phyloP scores from a whole-genome alignment of 2,329 filamentous ascomycete species.

The Cladophialophora carrionii region DNA sequence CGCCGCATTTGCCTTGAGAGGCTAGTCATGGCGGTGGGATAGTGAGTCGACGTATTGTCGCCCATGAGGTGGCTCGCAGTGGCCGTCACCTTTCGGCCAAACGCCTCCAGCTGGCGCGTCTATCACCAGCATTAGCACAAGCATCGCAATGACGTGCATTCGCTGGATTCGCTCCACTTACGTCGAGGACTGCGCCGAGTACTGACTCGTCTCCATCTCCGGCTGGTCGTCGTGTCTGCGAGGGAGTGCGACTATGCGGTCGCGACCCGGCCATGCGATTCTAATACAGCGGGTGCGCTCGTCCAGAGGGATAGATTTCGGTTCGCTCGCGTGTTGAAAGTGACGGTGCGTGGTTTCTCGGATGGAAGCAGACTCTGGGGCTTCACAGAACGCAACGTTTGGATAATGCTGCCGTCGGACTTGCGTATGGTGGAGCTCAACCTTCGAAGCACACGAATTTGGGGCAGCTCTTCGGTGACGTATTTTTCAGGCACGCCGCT shows the following conservation, averaged over 20 bases:
- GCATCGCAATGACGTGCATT: not conserved
- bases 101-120: conserved; percentile 87
- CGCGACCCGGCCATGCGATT: conserved; percentile 47
- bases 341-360: not conserved
- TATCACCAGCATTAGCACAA: conserved; percentile 46
- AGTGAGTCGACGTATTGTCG: conserved; percentile 64
- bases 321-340: not conserved
- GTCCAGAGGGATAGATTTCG: not conserved
- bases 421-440: conserved; percentile 1
- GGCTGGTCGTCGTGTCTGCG: conserved; percentile 46
- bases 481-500: not conserved
- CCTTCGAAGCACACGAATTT: conserved; percentile 4
- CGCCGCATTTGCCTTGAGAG: conserved; percentile 86
- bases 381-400: not conserved
- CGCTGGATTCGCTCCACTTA: conserved; percentile 33
- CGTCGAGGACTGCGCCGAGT: conserved; percentile 54
- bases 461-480: conserved; percentile 10
- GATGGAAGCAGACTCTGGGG: not conserved
- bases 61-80: conserved; percentile 90
- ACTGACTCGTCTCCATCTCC: conserved; percentile 49
- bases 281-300: conserved; percentile 7
- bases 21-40: conserved; percentile 83
- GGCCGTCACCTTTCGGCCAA: conserved; percentile 90
- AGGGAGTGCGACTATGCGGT: conserved; percentile 50
- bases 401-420: not conserved